Percentiles rank a stretch among this genome's conserved stretches.
phyloP scores from a whole-genome alignment of 768 basidiomycete genomes.

The Lactarius akahatsu region DNA sequence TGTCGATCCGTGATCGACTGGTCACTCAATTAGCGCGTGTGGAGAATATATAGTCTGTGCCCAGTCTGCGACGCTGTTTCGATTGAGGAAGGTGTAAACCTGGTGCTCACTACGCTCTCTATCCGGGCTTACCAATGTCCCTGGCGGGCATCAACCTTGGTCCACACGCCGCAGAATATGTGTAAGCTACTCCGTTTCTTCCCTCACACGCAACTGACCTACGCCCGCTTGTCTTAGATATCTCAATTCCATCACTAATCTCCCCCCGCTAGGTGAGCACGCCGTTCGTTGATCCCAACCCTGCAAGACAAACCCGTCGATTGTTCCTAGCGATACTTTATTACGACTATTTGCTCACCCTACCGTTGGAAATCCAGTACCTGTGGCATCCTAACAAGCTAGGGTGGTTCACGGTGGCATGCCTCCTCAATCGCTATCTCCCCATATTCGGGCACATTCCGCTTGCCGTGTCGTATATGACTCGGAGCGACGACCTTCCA shows the following conservation, averaged over 20 bases:
- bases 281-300: not conserved
- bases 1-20: not conserved
- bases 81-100: not conserved
- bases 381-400: constrained; percentile 46
- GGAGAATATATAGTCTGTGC: constrained; percentile 5
- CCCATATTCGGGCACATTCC: constrained; percentile 40
- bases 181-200: not conserved
- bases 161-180: constrained; percentile 3
- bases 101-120: constrained; percentile 2
- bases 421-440: constrained; percentile 52
- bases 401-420: constrained; percentile 42
- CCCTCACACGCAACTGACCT: not conserved
- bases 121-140: constrained; percentile 17
- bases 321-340: constrained; percentile 32
- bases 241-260: constrained; percentile 4
- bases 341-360: constrained; percentile 37
- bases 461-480: constrained; percentile 27
- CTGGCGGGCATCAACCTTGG: not conserved
- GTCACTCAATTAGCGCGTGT: not conserved
- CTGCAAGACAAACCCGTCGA: too few relatives aligned
- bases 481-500: too few relatives aligned
- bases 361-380: constrained; percentile 40
- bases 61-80: not conserved
- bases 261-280: constrained; percentile 16
- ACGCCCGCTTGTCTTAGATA: not conserved